Conservation (phyloP, 495 filamentous ascomycete genomes). For the Xylaria scruposa region DNA sequence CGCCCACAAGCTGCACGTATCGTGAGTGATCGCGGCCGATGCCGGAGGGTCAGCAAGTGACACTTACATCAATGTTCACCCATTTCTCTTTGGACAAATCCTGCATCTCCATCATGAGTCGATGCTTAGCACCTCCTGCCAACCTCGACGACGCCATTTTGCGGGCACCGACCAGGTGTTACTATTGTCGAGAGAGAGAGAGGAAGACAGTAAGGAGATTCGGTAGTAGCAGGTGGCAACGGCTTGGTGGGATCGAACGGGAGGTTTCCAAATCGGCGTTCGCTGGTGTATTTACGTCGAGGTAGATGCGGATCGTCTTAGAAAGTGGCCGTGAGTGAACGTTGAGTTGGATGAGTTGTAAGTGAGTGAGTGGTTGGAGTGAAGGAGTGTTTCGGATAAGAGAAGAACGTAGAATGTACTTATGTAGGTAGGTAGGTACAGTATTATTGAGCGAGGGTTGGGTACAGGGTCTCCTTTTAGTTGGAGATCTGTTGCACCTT, state of each 20-base stretch:
- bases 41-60: slow-evolving; percentile 5
- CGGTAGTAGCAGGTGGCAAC: slow-evolving; percentile 7
- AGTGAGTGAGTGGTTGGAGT: background rate
- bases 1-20: slow-evolving; percentile 65
- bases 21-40: slow-evolving; percentile 21
- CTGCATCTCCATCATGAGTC: slow-evolving; percentile 90
- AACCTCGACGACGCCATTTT: slow-evolving; percentile 37
- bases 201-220: background rate
- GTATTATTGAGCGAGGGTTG: background rate
- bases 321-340: background rate
- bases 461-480: background rate
- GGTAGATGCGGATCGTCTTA: background rate
- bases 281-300: background rate
- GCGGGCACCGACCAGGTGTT: background rate
- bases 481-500: slow-evolving; percentile 5
- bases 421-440: too few relatives aligned
- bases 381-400: slow-evolving; percentile 13
- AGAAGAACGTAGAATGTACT: slow-evolving; percentile 3
- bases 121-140: slow-evolving; percentile 68
- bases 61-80: slow-evolving; percentile 81
- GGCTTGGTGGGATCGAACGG: slow-evolving; percentile 18
- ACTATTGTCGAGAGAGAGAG: background rate
- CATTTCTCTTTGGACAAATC: slow-evolving; percentile 84
- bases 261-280: background rate
- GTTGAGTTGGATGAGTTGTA: background rate